Evolutionary conservation across 768 basidiomycete species (phyloP).

Genomic region (Lactarius akahatsu): DNA sequence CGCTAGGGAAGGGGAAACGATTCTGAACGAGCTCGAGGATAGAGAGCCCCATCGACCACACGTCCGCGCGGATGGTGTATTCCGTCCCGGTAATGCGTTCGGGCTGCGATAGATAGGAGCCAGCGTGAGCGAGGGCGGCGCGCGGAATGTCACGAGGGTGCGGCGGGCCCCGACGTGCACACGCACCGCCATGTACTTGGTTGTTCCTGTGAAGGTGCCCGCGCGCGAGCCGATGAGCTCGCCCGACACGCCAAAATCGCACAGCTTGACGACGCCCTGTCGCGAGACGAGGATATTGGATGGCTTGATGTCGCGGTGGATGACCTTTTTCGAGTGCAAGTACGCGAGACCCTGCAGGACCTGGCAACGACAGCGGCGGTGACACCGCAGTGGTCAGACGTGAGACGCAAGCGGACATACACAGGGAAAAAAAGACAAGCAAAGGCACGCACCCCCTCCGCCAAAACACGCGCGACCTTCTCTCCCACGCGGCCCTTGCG

Average conservation of each 20-base stretch:
- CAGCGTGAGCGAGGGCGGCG: not conserved
- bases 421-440: not conserved
- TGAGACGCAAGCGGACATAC: not conserved
- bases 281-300: constrained; percentile 82
- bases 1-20: constrained; percentile 85
- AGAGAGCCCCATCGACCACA: constrained; percentile 92
- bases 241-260: constrained; percentile 93
- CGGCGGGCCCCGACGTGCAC: not conserved
- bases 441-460: constrained; percentile 69
- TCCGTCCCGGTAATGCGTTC: constrained; percentile 85
- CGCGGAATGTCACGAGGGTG: not conserved
- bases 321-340: constrained; percentile 80
- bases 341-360: constrained; percentile 83
- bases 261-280: constrained; percentile 83
- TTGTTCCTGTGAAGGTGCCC: constrained; percentile 91
- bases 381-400: not conserved
- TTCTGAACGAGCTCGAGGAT: constrained; percentile 87
- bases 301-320: constrained; percentile 90
- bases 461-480: constrained; percentile 77
- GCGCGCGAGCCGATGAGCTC: constrained; percentile 83
- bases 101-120: constrained; percentile 48
- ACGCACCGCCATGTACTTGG: constrained; percentile 94
- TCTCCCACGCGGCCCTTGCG: constrained; percentile 72
- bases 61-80: constrained; percentile 91
- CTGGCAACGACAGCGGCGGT: constrained; percentile 37